Evolutionary conservation across 768 basidiomycete species (phyloP), one percentile per base, ranked within the genome.

Genomic region (Tephrocybe rancida): DNA sequence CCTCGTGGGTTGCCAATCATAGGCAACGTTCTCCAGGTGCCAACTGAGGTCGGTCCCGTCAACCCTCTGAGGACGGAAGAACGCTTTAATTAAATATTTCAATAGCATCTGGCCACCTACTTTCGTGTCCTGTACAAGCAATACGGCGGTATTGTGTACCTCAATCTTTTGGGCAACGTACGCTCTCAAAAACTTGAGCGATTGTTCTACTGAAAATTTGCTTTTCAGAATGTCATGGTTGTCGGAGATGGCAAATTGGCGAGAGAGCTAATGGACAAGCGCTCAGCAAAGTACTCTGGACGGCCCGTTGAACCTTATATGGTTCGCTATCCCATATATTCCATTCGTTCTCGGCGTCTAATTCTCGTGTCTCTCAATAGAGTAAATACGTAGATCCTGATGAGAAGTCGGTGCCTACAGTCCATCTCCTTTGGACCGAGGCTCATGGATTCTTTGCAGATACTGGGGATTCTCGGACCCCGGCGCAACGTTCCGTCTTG

Each of bases 331-430:
- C 30, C 22, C 7, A 2, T 22, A 2, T 24, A 5, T 16, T 41
- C 21, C 18, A 27, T 18, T 18, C n/a, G 5, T 38, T 39, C 37
- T 29, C 14, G 13, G 16, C 13, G 14, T 19, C 18, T 24, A 1
- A 25, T 16, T 43, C 30, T 29, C 25, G 30, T 18, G 3, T 22
- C 38, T 22, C 16, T 50, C 19, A 2, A 14, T 25, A 50, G 50
- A 50, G 30, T 41, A 50, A 50, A 44, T 50, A 50, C 19, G 50
- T 50, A 13, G 50, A 50, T n/a, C 50, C 50, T 1, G 50, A 50
- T 35, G 50, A n/a, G n/a, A 50, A 50, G 50, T 50, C 5, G 14
- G 41, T 34, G 21, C 14, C 19, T 13, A 19, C 37, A 41, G 2
- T 10, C 5, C 26, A 10, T 7, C 7, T 2, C 18, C 4, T 27